These are phyloP conservation scores for Spathaspora boniae DNA, from an alignment of 805 yeast genomes.

Conservation along the genomic window DNA sequence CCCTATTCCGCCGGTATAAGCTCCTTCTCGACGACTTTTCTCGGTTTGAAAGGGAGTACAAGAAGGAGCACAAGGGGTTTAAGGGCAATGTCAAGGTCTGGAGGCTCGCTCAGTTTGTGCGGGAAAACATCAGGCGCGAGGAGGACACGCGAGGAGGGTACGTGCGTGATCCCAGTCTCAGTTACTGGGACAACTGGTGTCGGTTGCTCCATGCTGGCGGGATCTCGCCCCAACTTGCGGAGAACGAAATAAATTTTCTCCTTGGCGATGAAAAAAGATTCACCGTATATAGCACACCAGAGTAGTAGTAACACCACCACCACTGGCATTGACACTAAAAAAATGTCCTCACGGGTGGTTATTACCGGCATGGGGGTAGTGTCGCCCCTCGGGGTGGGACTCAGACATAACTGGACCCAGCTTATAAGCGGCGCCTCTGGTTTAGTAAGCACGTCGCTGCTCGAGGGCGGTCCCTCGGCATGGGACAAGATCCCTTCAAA, in stretches of 20 bases:
- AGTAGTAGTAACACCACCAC: background rate
- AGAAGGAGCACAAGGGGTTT: slow-evolving; percentile 12
- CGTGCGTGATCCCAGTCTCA: background rate
- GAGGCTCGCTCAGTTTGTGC: slow-evolving; percentile 22
- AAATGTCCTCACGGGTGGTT: slow-evolving; percentile 60
- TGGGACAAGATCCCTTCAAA: slow-evolving; percentile 61
- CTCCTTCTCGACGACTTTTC: slow-evolving; percentile 26
- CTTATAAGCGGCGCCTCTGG: slow-evolving; percentile 56
- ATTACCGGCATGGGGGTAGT: slow-evolving; percentile 89
- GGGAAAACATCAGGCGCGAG: no score
- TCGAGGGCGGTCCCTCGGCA: slow-evolving; percentile 37
- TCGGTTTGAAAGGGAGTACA: slow-evolving; percentile 22
- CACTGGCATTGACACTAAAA: background rate
- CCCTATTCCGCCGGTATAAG: slow-evolving; percentile 24
- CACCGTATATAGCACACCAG: slow-evolving; percentile 18
- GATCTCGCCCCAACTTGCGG: slow-evolving; percentile 19
- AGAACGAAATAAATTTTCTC: slow-evolving; percentile 30
- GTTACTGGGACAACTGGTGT: slow-evolving; percentile 28
- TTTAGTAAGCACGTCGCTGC: slow-evolving; percentile 47
- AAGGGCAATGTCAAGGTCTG: slow-evolving; percentile 28
- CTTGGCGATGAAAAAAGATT: slow-evolving; percentile 40
- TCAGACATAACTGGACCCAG: slow-evolving; percentile 48
- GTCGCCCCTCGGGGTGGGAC: slow-evolving; percentile 82
- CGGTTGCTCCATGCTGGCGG: slow-evolving; percentile 19
- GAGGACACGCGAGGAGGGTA: background rate